Evolutionary conservation across 2,329 filamentous ascomycete species (phyloP), one percentile per base, ranked within the genome.

Genomic region (Daldinia eschscholtzii): DNA sequence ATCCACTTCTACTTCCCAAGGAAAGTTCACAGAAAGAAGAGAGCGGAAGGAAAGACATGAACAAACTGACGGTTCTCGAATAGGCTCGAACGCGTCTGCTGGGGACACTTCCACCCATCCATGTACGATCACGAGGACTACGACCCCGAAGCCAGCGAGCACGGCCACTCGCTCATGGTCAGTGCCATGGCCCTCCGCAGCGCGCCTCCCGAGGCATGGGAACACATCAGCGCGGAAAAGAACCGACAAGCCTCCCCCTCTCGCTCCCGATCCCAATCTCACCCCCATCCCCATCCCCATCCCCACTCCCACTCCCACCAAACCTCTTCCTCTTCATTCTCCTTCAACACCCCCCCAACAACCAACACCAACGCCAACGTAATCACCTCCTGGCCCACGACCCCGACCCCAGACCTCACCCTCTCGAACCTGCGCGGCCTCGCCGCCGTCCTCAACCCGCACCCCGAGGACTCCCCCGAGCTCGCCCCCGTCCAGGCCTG

Each of bases 71-170:
- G 10, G 6, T 6, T 39, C 6, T 6, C 13, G 35, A 57, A 39
- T 18, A 87, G 84, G 2, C 81, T 87, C 57, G 85, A 87, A 71
- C 85, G 86, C 70, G 80, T 84, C 46, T 87, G 85, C 78, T 85
- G 84, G 83, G 76, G 83, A 64, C 85, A 87, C 73, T 85, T 84
- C 72, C 76, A 78, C 69, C 74, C 80, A 6, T 79, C 80, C 23
- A 79, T 82, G 71, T 83, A 81, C 74, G 75, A 75, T 10, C 79
- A 81, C 62, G 57, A 73, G 41, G 70, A 80, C 62, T 72, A 75
- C 50, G 73, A 75, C 48, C 75, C 79, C 9, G 71, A 58, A 44
- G 65, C 30, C 18, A 56, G 62, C 6, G 70, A 74, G 15, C 73
- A 73, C 65, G 76, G 76, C 0, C 76, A 79, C 73, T 48, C 72